Base-by-base conservation (phyloP, 345 rosid species). In the Lenwebbia sp. region DNA sequence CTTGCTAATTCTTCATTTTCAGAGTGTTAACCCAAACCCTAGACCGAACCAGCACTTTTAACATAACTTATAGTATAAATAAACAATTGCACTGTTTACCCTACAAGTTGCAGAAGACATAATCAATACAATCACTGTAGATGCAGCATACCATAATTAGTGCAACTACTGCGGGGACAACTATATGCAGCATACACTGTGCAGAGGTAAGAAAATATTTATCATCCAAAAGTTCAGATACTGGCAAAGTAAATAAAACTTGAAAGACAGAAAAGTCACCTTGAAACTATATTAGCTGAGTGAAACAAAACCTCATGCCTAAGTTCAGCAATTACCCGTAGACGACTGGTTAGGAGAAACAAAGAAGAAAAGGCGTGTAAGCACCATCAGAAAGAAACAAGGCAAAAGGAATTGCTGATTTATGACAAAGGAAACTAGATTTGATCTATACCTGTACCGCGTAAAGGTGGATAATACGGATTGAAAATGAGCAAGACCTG, bases 261-360 rank as follows among this genome's bases (percentile, higher is more conserved):
- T 30, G 83, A 85, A 86, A 84, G 90, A 54, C 82, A 84, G 70
- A 53, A 82, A 53, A 87, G 86, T 88, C 87, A 95, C 99, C 99
- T 98, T 86, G 99, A 96, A 81, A 98, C 98, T 87, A 98, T 96
- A 91, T 98, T 98, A 88, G 99, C 98, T 62, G 99, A 93, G 93
- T 96, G 99, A 89, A 98, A 98, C 86, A 95, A 88, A 93, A 96
- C 99, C 85, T 94, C 98, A 87, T 95, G 99, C 90, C 97, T 91
- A 85, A 94, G 94, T 86, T 98, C 99, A 84, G 99, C 99, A 88
- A 98, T 94, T 76, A 95, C 99, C 92, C 98, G 94, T 90, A 98
- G 90, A 70, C 98, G 97, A 87, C 99, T 96, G 95, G 70, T 84
- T 76, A 82, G 86, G 47, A 84, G 88, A 76, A 53, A 82, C 57